A percentile compares a stretch with the other conserved stretches of the same genome.
These are phyloP conservation scores for Marasmius tenuissimus DNA, from an alignment of 1,284 basidiomycete genomes.

Conservation along the genomic window DNA sequence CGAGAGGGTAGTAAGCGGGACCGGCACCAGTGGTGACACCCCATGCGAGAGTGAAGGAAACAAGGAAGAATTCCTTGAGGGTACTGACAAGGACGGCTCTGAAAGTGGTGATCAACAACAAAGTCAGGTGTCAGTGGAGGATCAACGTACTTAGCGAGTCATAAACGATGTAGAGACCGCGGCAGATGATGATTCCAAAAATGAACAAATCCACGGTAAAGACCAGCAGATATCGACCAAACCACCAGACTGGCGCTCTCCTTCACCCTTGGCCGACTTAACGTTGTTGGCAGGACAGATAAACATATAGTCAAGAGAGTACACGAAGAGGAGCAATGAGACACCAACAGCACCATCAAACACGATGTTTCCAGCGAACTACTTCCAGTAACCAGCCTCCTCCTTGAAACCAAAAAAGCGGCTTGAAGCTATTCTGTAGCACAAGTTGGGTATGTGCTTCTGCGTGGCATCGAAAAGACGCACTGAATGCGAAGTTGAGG, in stretches of 20 bases:
- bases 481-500: constrained; percentile 94
- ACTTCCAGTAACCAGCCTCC: constrained; percentile 85
- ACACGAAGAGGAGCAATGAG: constrained; percentile 94
- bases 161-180: constrained; percentile 95
- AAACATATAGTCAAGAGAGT: constrained; percentile 97
- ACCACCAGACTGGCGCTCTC: constrained; percentile 93
- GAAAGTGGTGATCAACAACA: constrained; percentile 15
- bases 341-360: constrained; percentile 98
- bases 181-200: constrained; percentile 97
- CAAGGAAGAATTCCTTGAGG: constrained; percentile 88
- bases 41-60: constrained; percentile 90
- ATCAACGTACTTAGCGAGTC: constrained; percentile 80
- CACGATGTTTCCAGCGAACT: constrained; percentile 91
- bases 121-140: background rate
- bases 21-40: constrained; percentile 95
- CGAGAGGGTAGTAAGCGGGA: constrained; percentile 93
- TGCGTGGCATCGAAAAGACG: constrained; percentile 28
- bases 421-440: constrained; percentile 92
- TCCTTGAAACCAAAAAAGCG: constrained; percentile 92
- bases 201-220: constrained; percentile 95
- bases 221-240: constrained; percentile 91
- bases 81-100: constrained; percentile 92
- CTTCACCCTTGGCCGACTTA: constrained; percentile 90
- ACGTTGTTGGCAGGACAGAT: constrained; percentile 97
- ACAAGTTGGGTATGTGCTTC: constrained; percentile 11